Evolutionary conservation across 305 asterid species (phyloP), one percentile per base, ranked within the genome.

Genomic region (Fraxinus paxiana): DNA sequence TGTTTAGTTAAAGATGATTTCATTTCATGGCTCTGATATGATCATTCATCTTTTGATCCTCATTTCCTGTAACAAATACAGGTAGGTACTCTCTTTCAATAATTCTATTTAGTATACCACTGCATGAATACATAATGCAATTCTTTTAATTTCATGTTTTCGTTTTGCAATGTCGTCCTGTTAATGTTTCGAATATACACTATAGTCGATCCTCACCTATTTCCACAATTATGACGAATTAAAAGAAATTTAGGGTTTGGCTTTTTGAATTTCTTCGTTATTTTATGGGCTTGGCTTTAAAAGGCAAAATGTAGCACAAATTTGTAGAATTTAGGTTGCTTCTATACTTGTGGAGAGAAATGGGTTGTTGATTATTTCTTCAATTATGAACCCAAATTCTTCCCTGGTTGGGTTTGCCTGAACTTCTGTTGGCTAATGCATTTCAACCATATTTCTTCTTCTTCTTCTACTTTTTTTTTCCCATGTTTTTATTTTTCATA

Each of bases 21-120:
- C 75, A 15, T 70, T 70, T 33, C 77, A 61, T 79, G 71, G 79
- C 41, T 13, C 41, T 13, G 26, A 54, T 75, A 1, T 51, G 24
- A n/a, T 17, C 9, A 76, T 82, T 82, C 30, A 26, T 81, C 24
- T 48, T 56, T 82, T 20, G 61, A 73, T 79, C 84, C 74, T 67
- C 78, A 69, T 61, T 79, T 70, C 82, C 13, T 69, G 12, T 10
- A 38, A 34, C 13, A 33, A 72, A 31, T 8, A n/a, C 41, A 2
- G 78, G 43, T 37, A 2, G 63, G 43, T 37, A 73, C 51, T 6
- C 41, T n/a, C 33, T 15, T 18, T 48, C 26, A 30, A 70, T 13
- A 15, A 31, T 70, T 30, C 10, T 70, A n/a, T 31, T 51, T 5
- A 30, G 17, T 70, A 1, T 30, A 69, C 7, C 22, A 3, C 8